A percentile compares a stretch with the other conserved stretches of the same genome.
Evolutionary conservation across 2,329 filamentous ascomycete genomes (phyloP).

Genomic region (Mycocentrospora acerina): DNA sequence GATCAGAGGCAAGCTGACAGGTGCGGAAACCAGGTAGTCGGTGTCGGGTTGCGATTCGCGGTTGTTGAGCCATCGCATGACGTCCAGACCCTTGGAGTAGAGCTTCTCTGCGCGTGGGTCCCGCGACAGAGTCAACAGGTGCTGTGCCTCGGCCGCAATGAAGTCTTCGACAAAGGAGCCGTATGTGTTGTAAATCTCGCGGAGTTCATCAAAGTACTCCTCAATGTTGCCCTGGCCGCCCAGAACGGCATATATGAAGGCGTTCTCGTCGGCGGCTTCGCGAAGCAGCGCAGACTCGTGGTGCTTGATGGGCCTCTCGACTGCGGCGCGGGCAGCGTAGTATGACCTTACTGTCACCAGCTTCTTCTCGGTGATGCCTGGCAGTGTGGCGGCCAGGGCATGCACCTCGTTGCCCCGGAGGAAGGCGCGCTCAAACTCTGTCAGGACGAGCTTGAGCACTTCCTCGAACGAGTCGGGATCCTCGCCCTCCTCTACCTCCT

Average conservation of each 20-base stretch:
- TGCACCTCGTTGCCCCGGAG: conserved; percentile 96
- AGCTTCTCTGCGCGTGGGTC: conserved; percentile 90
- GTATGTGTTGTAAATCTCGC: conserved; percentile 89
- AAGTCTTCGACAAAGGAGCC: conserved; percentile 87
- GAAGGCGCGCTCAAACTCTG: conserved; percentile 95
- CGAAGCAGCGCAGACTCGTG: conserved; percentile 93
- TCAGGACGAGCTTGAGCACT: conserved; percentile 86
- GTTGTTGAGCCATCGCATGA: conserved; percentile 90
- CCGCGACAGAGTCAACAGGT: conserved; percentile 80
- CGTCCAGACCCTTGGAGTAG: conserved; percentile 93
- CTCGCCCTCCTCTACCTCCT: conserved; percentile 88
- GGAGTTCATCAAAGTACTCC: conserved; percentile 97
- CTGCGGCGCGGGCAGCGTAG: conserved; percentile 82
- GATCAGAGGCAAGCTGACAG: conserved; percentile 88
- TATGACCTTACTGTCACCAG: conserved; percentile 86
- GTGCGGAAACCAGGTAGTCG: conserved; percentile 64
- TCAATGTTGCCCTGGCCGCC: conserved; percentile 98
- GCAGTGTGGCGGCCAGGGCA: conserved; percentile 78
- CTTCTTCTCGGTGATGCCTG: conserved; percentile 92
- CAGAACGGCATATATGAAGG: conserved; percentile 89
- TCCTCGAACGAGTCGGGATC: conserved; percentile 91
- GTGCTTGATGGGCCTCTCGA: conserved; percentile 81
- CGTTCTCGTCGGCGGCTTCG: conserved; percentile 79
- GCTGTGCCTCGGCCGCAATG: conserved; percentile 75
- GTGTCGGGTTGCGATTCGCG: conserved; percentile 87